Evolutionary conservation across 352 stramenopile genomes (phyloP).

Genomic region (Globisporangium emineosum): DNA sequence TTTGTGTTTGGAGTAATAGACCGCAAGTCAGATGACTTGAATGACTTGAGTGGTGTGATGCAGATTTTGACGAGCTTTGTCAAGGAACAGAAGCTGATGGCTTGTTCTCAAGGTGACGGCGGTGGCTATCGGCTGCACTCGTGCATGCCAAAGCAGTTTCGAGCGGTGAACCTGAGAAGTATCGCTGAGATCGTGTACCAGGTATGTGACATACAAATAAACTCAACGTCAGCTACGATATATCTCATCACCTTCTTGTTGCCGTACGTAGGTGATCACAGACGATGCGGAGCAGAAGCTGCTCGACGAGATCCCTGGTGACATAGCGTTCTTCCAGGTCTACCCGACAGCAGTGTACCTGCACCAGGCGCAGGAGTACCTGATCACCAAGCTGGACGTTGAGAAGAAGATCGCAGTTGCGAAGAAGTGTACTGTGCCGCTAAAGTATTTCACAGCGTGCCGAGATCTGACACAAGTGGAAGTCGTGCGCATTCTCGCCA

Average conservation of each 20-base stretch:
- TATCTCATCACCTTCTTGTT: neutral
- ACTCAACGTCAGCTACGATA: neutral
- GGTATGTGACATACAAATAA: constrained; percentile 17
- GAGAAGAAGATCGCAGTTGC: constrained; percentile 64
- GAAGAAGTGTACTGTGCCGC: constrained; percentile 45
- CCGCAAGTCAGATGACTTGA: neutral
- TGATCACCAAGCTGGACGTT: constrained; percentile 86
- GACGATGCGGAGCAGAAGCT: constrained; percentile 44
- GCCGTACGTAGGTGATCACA: constrained; percentile 39
- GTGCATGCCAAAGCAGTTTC: constrained; percentile 54
- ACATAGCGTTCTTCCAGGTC: constrained; percentile 89
- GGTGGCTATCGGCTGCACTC: constrained; percentile 55
- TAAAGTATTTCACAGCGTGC: constrained; percentile 87
- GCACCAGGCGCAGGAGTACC: constrained; percentile 88
- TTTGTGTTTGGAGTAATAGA: constrained; percentile 46
- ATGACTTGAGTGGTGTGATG: neutral
- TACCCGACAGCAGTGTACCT: constrained; percentile 91
- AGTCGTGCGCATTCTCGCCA: constrained; percentile 63
- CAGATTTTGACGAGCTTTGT: constrained; percentile 24
- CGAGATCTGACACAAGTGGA: constrained; percentile 89
- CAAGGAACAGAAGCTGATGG: constrained; percentile 45
- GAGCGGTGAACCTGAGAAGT: constrained; percentile 55
- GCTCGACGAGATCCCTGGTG: constrained; percentile 87
- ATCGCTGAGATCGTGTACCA: constrained; percentile 68
- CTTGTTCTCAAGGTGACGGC: constrained; percentile 24